Percentiles rank a stretch among this genome's conserved stretches.
phyloP scores from a whole-genome alignment of 495 filamentous ascomycete genomes.

The Geoglossum glabrum region DNA sequence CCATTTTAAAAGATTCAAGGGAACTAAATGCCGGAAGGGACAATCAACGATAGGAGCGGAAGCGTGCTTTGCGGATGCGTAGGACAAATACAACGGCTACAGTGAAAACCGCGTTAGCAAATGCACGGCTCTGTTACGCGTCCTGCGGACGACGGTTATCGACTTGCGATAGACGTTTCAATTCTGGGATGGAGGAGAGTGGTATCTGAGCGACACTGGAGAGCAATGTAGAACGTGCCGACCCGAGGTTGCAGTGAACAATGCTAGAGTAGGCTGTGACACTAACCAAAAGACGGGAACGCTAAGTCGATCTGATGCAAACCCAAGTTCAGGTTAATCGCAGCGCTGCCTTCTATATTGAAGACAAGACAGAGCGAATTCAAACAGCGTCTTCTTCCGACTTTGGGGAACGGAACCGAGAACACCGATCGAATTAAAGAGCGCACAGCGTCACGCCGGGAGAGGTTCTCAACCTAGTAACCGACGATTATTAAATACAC shows the following conservation, averaged over 20 bases:
- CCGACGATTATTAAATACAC: conserved; percentile 1
- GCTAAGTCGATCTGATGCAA: neutral
- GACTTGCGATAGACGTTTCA: neutral
- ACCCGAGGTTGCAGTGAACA: neutral
- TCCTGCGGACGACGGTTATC: neutral
- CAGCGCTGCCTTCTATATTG: neutral
- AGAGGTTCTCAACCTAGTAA: neutral
- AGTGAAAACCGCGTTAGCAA: neutral
- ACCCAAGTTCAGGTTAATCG: neutral
- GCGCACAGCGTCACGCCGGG: neutral
- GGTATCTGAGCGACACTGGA: neutral
- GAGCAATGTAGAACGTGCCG: neutral
- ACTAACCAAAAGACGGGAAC: neutral
- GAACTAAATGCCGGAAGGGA: neutral
- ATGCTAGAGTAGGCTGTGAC: neutral
- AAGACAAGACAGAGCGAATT: neutral
- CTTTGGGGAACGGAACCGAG: neutral
- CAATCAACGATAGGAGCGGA: neutral
- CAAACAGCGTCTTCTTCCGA: neutral
- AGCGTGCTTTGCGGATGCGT: neutral
- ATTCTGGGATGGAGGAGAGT: neutral
- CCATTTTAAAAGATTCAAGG: conserved; percentile 49
- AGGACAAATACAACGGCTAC: neutral
- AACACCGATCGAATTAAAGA: neutral
- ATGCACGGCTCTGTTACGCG: neutral